Percentiles rank a stretch among this genome's conserved stretches.
These are phyloP conservation scores for Candida boleticola DNA, from an alignment of 805 yeast species.

Conservation along the genomic window DNA sequence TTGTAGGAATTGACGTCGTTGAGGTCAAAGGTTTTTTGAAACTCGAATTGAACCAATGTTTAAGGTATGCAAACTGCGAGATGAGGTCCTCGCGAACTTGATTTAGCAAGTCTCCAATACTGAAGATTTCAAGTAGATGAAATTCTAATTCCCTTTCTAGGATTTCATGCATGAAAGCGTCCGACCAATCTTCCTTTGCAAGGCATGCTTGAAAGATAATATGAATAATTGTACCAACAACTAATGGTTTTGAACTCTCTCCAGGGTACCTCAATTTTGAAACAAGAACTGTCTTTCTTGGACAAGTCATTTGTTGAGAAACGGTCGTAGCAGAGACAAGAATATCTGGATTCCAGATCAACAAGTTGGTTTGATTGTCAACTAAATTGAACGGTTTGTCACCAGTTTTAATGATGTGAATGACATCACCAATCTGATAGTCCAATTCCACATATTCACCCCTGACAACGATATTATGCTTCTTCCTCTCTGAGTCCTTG, in stretches of 20 bases:
- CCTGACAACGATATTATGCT: conserved; percentile 49
- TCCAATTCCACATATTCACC: conserved; percentile 60
- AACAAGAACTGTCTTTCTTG: conserved; percentile 64
- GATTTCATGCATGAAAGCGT: conserved; percentile 34
- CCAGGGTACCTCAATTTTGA: conserved; percentile 61
- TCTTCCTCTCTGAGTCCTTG: conserved; percentile 28
- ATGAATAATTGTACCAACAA: conserved; percentile 85
- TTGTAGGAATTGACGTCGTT: conserved; percentile 22
- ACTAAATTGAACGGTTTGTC: conserved; percentile 32
- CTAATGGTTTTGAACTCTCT: conserved; percentile 58
- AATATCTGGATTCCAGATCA: conserved; percentile 82
- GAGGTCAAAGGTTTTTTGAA: conserved; percentile 18
- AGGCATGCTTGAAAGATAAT: conserved; percentile 65
- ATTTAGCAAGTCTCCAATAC: conserved; percentile 50
- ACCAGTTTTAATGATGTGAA: conserved; percentile 57
- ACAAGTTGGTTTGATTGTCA: conserved; percentile 57
- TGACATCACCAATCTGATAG: conserved; percentile 50
- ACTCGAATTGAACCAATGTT: conserved; percentile 51
- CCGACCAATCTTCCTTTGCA: conserved; percentile 30
- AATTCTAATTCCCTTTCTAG: conserved; percentile 41
- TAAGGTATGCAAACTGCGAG: conserved; percentile 51
- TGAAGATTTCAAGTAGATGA: conserved; percentile 49
- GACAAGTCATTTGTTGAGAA: conserved; percentile 73
- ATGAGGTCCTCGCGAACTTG: conserved; percentile 42
- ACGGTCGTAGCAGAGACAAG: conserved; percentile 79